Evolutionary conservation across 2,329 filamentous ascomycete genomes (phyloP), one percentile per base, ranked within the genome.

Genomic region (Curvularia hawaiiensis): DNA sequence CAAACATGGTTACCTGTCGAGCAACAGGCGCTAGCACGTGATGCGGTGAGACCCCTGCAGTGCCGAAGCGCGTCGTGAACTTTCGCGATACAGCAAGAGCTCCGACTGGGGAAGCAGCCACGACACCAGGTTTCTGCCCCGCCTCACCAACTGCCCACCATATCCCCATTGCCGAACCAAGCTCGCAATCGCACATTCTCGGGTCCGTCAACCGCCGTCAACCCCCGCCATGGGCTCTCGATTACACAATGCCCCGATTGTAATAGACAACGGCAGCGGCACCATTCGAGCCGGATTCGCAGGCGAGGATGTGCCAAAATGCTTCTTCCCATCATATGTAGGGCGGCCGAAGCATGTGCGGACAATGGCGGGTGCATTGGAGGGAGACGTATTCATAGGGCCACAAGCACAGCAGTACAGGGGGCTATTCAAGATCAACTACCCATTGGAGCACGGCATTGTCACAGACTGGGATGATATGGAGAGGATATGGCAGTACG

Each of bases 391-490:
- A 51, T 99, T 99, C 78, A 97, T 99, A 75, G 95, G 95, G 50
- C 89, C 93, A 70, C 89, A 92, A 77, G 93, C 94, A 58, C 90
- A 92, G 68, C 93, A 98, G 74, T 84, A 97, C 71, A 88, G 94
- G 72, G 95, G 95, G 3, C 82, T 99, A 60, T 84, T 99, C 68
- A 99, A 98, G 85, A 97, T 99, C 70, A 85, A 88, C 65, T 98
- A 98, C 76, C 95, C 95, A 44, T 82, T 99, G 54, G 95, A 98
- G 80, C 95, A 99, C 77, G 95, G 95, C 68, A 96, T 99, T 71
- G 95, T 99, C 62, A 99, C 95, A 67, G 92, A 99, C 78, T 99
- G 95, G 95, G 95, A 98, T 75, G 95, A 99, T 75, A 99, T 99
- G 95, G 95, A 99, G 82, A 88, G 92, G 80, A 99, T 99, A 79